phyloP scores from a whole-genome alignment of 768 basidiomycete species.

The Boletus bicolor region DNA sequence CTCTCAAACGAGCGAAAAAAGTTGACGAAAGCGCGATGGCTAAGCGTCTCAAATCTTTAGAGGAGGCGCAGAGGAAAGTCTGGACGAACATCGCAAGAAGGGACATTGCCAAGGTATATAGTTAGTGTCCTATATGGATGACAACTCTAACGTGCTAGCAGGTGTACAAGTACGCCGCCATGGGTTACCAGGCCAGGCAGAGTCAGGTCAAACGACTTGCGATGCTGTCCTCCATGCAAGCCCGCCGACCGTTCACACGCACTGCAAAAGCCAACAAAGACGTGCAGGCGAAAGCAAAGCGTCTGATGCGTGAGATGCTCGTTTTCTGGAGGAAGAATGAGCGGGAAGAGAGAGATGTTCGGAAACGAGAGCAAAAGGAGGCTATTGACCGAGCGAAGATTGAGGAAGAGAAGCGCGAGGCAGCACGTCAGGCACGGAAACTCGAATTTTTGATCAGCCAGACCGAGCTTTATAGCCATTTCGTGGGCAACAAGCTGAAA shows the following conservation, averaged over 20 bases:
- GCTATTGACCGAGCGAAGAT: conserved; percentile 82
- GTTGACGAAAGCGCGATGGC: conserved; percentile 68
- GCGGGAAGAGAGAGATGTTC: conserved; percentile 89
- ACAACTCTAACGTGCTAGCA: conserved; percentile 28
- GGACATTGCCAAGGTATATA: conserved; percentile 74
- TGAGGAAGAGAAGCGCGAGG: conserved; percentile 92
- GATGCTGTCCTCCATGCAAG: conserved; percentile 70
- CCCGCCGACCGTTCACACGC: conserved; percentile 69
- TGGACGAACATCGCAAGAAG: conserved; percentile 86
- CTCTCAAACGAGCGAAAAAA: conserved; percentile 73
- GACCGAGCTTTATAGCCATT: conserved; percentile 98
- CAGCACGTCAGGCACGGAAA: conserved; percentile 90
- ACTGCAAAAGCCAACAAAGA: conserved; percentile 81
- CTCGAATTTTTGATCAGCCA: conserved; percentile 98
- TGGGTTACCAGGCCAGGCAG: conserved; percentile 63
- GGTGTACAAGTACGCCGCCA: conserved; percentile 78
- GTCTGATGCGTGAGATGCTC: conserved; percentile 93
- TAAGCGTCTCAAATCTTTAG: conserved; percentile 72
- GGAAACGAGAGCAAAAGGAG: conserved; percentile 93
- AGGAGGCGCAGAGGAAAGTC: conserved; percentile 83
- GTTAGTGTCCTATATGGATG: not conserved
- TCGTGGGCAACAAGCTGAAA: conserved; percentile 95
- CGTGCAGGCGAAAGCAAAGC: conserved; percentile 77
- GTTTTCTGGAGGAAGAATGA: conserved; percentile 98
- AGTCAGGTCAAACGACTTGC: conserved; percentile 75